Evolutionary conservation across 495 filamentous ascomycete species (phyloP), one percentile per base, ranked within the genome.

Genomic region (Penicillium pancosmium): DNA sequence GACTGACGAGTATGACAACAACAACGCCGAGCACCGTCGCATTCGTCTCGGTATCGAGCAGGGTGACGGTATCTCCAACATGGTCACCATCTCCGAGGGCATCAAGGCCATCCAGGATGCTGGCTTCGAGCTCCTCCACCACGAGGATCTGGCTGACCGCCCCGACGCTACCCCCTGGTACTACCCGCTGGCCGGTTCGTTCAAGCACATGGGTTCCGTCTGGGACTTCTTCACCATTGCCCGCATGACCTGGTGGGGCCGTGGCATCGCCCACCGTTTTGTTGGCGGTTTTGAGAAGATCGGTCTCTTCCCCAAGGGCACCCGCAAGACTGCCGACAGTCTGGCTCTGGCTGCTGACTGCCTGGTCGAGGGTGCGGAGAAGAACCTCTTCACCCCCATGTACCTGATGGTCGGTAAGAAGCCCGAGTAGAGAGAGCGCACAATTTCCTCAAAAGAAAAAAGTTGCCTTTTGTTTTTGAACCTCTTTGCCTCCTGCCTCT

Each of bases 381-480:
- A 91, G 82, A 90, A 96, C 70, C 83, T 98, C 16, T 98, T 98
- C 79, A 98, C 94, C 0, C 94, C 94, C 38, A 98, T 98, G 94
- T 98, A 97, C 80, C 79, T 98, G 72, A 97, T 98, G 94, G 86
- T 98, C 56, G 94, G 84, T 38, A 85, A 92, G 77, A 98, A 98
- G 81, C 91, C 93, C 47, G 72, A 78, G 72, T 80, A 78, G 71
- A 67, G 44, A 25, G 33, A 38, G 55, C 10, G 21, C 25, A 25
- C 55, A 18, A 33, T n/a, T n/a, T 16, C 16, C 41, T 7, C 3
- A 21, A 44, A 44, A 47, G 18, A 52, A 59, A 23, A 36, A 41
- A 53, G 34, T 41, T 18, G 19, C 34, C 13, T 53, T 41, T 41
- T 40, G 12, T 53, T 18, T 40, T 25, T 53, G 7, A 12, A 11